Evolutionary conservation across 768 basidiomycete species (phyloP).

Genomic region (Exsudoporus frostii): DNA sequence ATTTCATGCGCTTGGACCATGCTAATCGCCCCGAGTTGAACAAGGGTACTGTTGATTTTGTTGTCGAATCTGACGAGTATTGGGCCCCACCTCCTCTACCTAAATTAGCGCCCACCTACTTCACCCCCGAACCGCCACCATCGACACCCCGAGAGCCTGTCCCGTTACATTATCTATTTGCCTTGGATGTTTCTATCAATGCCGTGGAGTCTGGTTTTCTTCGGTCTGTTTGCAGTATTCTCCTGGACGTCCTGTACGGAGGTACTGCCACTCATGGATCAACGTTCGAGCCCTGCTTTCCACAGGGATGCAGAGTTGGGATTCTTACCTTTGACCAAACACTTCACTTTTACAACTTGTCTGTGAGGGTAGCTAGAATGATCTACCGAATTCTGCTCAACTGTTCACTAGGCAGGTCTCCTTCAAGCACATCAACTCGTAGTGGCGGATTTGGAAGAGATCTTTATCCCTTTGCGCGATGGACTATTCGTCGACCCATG

Average conservation of each 20-base stretch:
- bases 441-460: slow-evolving; percentile 87
- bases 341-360: slow-evolving; percentile 86
- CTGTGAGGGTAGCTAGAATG: slow-evolving; percentile 48
- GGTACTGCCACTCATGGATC: slow-evolving; percentile 40
- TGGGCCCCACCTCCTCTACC: slow-evolving; percentile 74
- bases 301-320: slow-evolving; percentile 55
- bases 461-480: slow-evolving; percentile 73
- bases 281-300: slow-evolving; percentile 48
- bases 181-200: slow-evolving; percentile 76
- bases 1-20: slow-evolving; percentile 76
- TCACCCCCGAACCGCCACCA: slow-evolving; percentile 46
- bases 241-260: slow-evolving; percentile 67
- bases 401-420: slow-evolving; percentile 38
- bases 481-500: slow-evolving; percentile 76
- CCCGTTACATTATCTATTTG: slow-evolving; percentile 79
- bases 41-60: slow-evolving; percentile 90
- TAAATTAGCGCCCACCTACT: slow-evolving; percentile 51
- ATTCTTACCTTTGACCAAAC: slow-evolving; percentile 80
- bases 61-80: slow-evolving; percentile 71
- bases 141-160: slow-evolving; percentile 50
- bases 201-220: slow-evolving; percentile 71
- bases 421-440: slow-evolving; percentile 66
- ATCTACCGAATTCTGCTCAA: slow-evolving; percentile 16
- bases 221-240: slow-evolving; percentile 55
- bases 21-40: slow-evolving; percentile 79